Percentiles rank a stretch among this genome's conserved stretches.
phyloP scores from a whole-genome alignment of 108 stramenopile genomes.

The Chaetoceros tenuissimus region DNA sequence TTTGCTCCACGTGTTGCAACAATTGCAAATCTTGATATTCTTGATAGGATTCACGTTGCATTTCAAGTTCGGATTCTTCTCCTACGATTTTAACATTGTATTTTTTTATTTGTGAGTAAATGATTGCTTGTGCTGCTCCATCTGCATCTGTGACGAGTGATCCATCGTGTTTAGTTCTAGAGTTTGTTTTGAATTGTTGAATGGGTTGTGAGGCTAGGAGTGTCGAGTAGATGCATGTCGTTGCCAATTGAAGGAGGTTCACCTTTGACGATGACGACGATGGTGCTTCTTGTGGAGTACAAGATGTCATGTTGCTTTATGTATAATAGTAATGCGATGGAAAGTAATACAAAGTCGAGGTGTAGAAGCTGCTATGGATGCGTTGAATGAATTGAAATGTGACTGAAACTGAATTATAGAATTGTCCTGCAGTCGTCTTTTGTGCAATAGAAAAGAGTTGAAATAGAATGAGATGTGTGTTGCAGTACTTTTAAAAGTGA shows the following conservation, averaged over 20 bases:
- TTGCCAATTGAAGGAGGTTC: constrained; percentile 35
- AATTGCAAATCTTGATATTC: not conserved
- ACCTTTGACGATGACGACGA: constrained; percentile 10
- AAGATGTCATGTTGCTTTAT: not conserved
- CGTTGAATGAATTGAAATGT: too few species aligned
- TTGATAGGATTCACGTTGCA: constrained; percentile 1
- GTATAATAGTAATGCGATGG: not conserved
- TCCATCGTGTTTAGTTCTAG: constrained; percentile 36
- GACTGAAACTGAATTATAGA: too few species aligned
- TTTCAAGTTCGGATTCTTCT: constrained; percentile 46
- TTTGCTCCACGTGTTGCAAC: not conserved
- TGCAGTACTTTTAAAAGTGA: too few species aligned
- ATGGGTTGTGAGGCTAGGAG: constrained; percentile 37
- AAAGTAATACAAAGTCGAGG: not conserved
- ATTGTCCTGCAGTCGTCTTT: too few species aligned
- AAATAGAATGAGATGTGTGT: too few species aligned
- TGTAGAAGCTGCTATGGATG: too few species aligned
- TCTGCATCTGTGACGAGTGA: constrained; percentile 55
- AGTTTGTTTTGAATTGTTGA: constrained; percentile 5
- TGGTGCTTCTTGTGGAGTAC: not conserved
- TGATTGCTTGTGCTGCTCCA: constrained; percentile 38
- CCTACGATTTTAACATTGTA: constrained; percentile 44
- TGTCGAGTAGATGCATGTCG: constrained; percentile 24
- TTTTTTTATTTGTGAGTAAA: constrained; percentile 15
- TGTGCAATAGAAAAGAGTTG: too few species aligned